Percentiles rank a stretch among this genome's conserved stretches.
These are phyloP conservation scores for Globisporangium paddicum DNA, from an alignment of 352 stramenopile species.

Conservation along the genomic window DNA sequence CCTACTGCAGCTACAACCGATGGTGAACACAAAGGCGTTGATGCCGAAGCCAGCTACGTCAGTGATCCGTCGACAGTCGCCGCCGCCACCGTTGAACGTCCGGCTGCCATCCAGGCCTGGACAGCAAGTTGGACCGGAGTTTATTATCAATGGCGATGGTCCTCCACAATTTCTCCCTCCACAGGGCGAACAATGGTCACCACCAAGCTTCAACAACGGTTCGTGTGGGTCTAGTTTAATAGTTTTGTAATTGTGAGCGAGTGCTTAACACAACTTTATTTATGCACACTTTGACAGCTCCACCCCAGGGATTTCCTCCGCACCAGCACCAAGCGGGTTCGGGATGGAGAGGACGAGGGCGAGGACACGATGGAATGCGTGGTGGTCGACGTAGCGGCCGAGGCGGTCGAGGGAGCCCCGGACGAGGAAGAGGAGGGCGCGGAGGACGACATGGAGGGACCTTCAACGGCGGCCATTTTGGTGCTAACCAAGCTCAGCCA, in stretches of 20 bases:
- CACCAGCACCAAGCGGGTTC: constrained; percentile 13
- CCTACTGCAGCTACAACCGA: constrained; percentile 56
- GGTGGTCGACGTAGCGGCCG: constrained; percentile 20
- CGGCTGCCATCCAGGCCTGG: constrained; percentile 2
- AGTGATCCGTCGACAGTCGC: constrained; percentile 8
- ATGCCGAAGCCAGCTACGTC: constrained; percentile 5
- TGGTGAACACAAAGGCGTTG: constrained; percentile 30
- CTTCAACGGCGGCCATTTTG: background rate
- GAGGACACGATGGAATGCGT: constrained; percentile 25
- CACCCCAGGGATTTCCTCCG: background rate
- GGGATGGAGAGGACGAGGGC: constrained; percentile 30
- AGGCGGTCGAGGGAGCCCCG: constrained; percentile 27
- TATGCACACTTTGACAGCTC: constrained; percentile 1
- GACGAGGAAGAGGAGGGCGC: constrained; percentile 17
- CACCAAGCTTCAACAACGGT: constrained; percentile 14
- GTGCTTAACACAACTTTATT: background rate
- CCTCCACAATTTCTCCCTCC: constrained; percentile 9
- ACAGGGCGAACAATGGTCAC: constrained; percentile 11
- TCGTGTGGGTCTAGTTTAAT: background rate
- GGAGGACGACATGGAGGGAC: background rate
- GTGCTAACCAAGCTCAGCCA: background rate
- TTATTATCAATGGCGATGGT: constrained; percentile 7
- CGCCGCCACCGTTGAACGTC: constrained; percentile 7
- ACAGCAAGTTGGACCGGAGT: background rate
- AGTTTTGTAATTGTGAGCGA: background rate